These are phyloP conservation scores for Phaeosphaeria sp. DNA, from an alignment of 2,329 filamentous ascomycete species.

Conservation along the genomic window DNA sequence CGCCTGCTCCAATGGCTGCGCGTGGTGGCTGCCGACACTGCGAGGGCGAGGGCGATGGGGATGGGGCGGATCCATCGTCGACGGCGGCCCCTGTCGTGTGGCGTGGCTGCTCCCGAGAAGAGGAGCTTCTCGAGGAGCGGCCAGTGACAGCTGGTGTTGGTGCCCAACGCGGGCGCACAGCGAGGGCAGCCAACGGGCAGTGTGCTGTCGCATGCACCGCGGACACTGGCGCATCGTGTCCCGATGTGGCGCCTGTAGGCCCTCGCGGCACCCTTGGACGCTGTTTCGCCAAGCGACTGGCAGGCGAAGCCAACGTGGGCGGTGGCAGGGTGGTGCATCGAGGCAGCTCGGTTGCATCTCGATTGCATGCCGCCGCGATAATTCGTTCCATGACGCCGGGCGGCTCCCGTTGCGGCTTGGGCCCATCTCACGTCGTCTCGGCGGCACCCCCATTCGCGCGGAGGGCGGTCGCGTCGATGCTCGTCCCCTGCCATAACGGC, in stretches of 20 bases:
- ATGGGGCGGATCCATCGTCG: too few relatives aligned
- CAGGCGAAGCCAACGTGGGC: slow-evolving; percentile 24
- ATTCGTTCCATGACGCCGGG: slow-evolving; percentile 26
- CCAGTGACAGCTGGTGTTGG: background rate
- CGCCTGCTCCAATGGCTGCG: slow-evolving; percentile 16
- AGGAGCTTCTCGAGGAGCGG: background rate
- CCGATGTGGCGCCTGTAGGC: slow-evolving; percentile 13
- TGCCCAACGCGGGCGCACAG: background rate
- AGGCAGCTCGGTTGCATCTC: slow-evolving; percentile 32
- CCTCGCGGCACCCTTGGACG: slow-evolving; percentile 3
- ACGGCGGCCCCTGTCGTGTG: slow-evolving; percentile 8
- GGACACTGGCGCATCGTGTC: slow-evolving; percentile 1
- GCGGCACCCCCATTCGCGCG: slow-evolving; percentile 29
- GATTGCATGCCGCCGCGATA: slow-evolving; percentile 28
- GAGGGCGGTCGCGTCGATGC: slow-evolving; percentile 24
- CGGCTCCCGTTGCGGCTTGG: slow-evolving; percentile 21
- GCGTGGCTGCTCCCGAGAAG: slow-evolving; percentile 21
- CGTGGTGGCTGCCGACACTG: too few relatives aligned
- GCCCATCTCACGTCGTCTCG: slow-evolving; percentile 28
- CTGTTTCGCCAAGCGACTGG: slow-evolving; percentile 19
- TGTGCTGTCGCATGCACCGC: background rate
- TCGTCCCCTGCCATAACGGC: slow-evolving; percentile 28
- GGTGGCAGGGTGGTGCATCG: slow-evolving; percentile 10
- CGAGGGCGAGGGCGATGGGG: too few relatives aligned
- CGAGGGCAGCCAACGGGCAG: background rate